phyloP scores from a whole-genome alignment of 1,139 yeast genomes.

The Insectozyma bohioensis region DNA sequence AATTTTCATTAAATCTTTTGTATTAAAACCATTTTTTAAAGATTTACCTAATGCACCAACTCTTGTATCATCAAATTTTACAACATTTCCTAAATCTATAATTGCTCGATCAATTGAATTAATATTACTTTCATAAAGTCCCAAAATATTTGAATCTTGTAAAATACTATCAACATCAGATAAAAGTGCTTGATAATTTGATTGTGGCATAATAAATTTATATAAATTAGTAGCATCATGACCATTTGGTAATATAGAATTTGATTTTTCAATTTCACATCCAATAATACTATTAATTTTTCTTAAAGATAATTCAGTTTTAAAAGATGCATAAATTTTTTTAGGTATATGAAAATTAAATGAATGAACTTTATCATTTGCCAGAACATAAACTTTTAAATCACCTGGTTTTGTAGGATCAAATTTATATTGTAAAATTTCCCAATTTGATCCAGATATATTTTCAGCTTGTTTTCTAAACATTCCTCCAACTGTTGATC shows the following conservation, averaged over 20 bases:
- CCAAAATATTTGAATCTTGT: conserved; percentile 61
- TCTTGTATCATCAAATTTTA: conserved; percentile 63
- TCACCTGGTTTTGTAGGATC: conserved; percentile 68
- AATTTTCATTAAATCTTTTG: conserved; percentile 52
- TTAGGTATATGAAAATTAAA: conserved; percentile 75
- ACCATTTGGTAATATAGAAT: conserved; percentile 70
- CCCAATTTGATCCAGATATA: conserved; percentile 81
- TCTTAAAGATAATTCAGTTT: conserved; percentile 46
- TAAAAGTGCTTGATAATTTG: conserved; percentile 54
- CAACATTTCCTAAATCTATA: conserved; percentile 73
- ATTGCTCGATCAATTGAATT: conserved; percentile 70
- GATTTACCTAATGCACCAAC: conserved; percentile 90
- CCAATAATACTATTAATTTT: conserved; percentile 39
- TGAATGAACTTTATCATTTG: conserved; percentile 72
- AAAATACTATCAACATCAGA: conserved; percentile 62
- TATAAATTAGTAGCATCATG: conserved; percentile 57
- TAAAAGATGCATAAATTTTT: conserved; percentile 67
- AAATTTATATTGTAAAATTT: conserved; percentile 67
- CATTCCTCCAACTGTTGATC: conserved; percentile 64
- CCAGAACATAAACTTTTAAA: conserved; percentile 67
- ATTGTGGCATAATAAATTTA: conserved; percentile 68
- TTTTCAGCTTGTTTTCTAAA: conserved; percentile 76
- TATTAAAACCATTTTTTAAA: conserved; percentile 77
- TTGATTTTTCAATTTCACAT: conserved; percentile 60
- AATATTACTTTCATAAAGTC: conserved; percentile 77